phyloP scores from a whole-genome alignment of 371 early-diverging fungal genomes.

The Lichtheimia hyalospora region DNA sequence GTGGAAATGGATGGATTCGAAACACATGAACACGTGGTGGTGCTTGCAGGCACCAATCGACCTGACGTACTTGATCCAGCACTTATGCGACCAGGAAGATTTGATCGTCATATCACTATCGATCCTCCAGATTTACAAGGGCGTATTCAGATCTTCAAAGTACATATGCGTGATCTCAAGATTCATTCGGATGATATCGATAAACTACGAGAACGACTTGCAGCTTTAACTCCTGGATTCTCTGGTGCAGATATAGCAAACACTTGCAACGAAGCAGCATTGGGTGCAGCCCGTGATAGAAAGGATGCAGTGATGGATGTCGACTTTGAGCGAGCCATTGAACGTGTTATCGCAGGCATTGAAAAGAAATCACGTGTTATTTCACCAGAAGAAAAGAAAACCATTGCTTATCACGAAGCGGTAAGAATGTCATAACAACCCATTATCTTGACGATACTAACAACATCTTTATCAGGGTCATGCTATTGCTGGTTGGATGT shows the following conservation, averaged over 20 bases:
- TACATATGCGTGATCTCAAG: constrained; percentile 91
- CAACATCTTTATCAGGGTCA: constrained; percentile 61
- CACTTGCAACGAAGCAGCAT: constrained; percentile 98
- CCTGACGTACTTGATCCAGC: constrained; percentile 94
- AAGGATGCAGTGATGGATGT: constrained; percentile 71
- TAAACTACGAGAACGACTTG: constrained; percentile 75
- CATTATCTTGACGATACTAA: too few relatives aligned
- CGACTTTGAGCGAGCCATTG: constrained; percentile 97
- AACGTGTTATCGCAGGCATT: constrained; percentile 97
- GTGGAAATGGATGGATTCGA: constrained; percentile 99
- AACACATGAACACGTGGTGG: constrained; percentile 89
- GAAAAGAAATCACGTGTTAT: constrained; percentile 95
- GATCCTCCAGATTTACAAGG: constrained; percentile 96
- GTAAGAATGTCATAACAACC: too few relatives aligned
- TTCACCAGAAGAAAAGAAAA: constrained; percentile 96
- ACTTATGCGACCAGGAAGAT: constrained; percentile 95
- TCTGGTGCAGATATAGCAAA: constrained; percentile 97
- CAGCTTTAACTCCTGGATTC: constrained; percentile 92
- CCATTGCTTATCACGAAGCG: constrained; percentile 98
- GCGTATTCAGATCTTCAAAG: constrained; percentile 94
- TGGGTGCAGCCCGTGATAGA: constrained; percentile 88
- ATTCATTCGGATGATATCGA: constrained; percentile 80
- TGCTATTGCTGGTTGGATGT: constrained; percentile 97
- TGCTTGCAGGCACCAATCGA: constrained; percentile 92
- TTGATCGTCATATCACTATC: constrained; percentile 96